These are phyloP conservation scores for Erodium trifolium DNA, from an alignment of 441 rosid species.

Conservation along the genomic window DNA sequence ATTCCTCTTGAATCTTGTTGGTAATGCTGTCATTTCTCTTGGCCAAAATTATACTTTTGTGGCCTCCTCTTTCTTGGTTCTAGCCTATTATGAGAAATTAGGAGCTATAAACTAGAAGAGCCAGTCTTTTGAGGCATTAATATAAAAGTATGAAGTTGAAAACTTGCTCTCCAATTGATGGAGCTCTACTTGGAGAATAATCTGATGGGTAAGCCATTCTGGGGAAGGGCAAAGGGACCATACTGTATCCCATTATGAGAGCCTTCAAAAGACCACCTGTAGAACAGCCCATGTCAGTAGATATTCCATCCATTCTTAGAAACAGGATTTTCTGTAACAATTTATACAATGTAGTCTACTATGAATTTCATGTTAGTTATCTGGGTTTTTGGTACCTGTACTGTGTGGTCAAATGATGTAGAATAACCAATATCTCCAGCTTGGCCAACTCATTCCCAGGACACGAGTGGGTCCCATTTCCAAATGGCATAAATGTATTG, in stretches of 20 bases:
- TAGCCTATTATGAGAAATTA: too few relatives aligned
- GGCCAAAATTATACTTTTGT: too few relatives aligned
- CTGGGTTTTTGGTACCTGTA: constrained; percentile 48
- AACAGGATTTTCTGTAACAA: constrained; percentile 2
- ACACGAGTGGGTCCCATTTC: constrained; percentile 82
- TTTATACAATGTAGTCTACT: constrained; percentile 6
- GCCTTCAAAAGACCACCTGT: constrained; percentile 71
- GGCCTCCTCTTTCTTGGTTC: not conserved
- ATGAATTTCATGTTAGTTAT: not conserved
- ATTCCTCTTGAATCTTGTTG: not conserved
- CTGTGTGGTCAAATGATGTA: constrained; percentile 87
- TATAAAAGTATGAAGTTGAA: not conserved
- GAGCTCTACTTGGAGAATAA: constrained; percentile 34
- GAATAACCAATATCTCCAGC: constrained; percentile 68
- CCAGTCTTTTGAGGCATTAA: not conserved
- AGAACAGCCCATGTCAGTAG: constrained; percentile 25
- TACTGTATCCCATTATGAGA: constrained; percentile 69
- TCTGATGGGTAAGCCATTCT: constrained; percentile 76
- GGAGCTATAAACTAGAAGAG: too few relatives aligned
- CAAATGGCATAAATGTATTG: constrained; percentile 89
- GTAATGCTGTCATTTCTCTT: not conserved
- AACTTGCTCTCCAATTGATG: not conserved
- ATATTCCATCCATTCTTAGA: constrained; percentile 4
- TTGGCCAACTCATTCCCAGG: constrained; percentile 93
- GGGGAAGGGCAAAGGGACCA: constrained; percentile 93